Evolutionary conservation across 768 basidiomycete genomes (phyloP), one percentile per base, ranked within the genome.

Genomic region (Cystobasidium ongulense): DNA sequence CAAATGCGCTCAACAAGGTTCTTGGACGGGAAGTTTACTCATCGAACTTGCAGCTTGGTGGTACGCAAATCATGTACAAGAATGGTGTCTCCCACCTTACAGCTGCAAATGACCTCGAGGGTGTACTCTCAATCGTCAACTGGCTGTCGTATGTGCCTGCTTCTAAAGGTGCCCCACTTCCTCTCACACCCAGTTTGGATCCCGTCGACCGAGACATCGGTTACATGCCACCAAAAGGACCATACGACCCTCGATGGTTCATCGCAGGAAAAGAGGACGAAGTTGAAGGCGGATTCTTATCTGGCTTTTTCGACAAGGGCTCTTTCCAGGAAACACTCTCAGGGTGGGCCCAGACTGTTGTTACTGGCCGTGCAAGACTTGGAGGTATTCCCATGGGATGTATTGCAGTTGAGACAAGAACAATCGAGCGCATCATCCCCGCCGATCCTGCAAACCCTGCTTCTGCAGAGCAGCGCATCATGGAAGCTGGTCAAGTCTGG

Each of bases 31-130:
- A 98, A 81, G 96, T 99, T 57, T 98, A 99, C 81, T 97, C 96
- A 10, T 96, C 93, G 68, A 98, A 98, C 82, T 82, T 99, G 77
- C 96, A 98, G 81, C 90, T 99, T 74, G 96, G 96, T 76, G 96
- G 96, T 68, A 98, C 96, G n/a, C 96, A 99, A 80, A 98, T 99
- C 84, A 98, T 99, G 96, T 90, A 92, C 87, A 97, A 97, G 87
- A 99, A 99, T 80, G 96, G 96, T 82, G 91, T 98, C 70, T 96
- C 95, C 3, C 96, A 99, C 81, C 84, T 98, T 73, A 94, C 92
- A 1, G 94, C 96, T 38, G 87, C 87, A 78, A 97, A 92, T 80
- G 96, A 99, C 80, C 84, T 99, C 38, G 91, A 98, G 81, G 96
- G 96, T 73, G 92, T 94, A 18, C 88, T 89, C 29, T 90, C 93